Evolutionary conservation across 73 alveolate genomes (phyloP).

Genomic region (Tetrahymena borealis): DNA sequence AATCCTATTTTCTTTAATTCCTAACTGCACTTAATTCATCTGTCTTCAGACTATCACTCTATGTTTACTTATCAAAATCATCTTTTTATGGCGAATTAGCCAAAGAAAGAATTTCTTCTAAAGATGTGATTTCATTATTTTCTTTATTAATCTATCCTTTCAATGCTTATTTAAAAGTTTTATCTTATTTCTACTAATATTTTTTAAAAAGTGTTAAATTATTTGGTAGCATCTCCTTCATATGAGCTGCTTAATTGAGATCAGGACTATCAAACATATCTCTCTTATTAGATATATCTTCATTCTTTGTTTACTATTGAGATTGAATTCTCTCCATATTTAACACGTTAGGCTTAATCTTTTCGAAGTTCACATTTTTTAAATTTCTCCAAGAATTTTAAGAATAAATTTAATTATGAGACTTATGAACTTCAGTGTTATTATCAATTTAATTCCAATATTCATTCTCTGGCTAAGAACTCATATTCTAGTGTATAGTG

Average conservation of each 20-base stretch:
- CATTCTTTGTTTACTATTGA: neutral
- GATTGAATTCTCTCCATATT: neutral
- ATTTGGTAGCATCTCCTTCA: neutral
- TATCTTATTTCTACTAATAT: neutral
- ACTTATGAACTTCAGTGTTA: neutral
- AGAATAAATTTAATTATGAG: neutral
- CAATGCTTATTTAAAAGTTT: neutral
- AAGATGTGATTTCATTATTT: neutral
- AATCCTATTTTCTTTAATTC: too few species aligned
- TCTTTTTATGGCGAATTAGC: neutral
- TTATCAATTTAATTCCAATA: too few species aligned
- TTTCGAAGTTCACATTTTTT: neutral
- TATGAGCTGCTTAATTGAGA: neutral
- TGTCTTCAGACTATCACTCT: neutral
- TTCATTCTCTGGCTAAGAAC: too few species aligned
- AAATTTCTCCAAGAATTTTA: neutral
- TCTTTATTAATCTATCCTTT: neutral
- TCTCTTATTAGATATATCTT: neutral
- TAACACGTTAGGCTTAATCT: neutral
- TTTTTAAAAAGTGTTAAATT: neutral
- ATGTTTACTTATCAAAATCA: neutral
- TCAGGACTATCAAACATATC: neutral
- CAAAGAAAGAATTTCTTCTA: neutral
- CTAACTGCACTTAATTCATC: too few species aligned
- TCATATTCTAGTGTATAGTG: too few species aligned